These are phyloP conservation scores for Lasiodiplodia hormozganensis DNA, from an alignment of 2,329 filamentous ascomycete species.

Conservation along the genomic window DNA sequence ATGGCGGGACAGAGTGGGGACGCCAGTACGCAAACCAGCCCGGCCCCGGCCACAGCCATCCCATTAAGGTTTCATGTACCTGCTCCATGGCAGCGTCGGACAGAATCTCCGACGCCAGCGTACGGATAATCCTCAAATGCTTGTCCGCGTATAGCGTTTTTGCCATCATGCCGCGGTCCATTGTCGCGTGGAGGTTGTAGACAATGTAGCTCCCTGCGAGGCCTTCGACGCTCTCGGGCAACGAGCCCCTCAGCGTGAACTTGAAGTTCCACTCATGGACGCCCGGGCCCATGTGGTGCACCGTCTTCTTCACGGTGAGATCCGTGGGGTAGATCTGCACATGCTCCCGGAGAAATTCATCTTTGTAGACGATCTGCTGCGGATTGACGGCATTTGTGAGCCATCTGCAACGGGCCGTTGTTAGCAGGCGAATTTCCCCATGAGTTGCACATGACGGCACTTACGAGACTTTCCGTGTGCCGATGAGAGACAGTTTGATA, in stretches of 20 bases:
- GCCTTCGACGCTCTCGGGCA: constrained; percentile 89
- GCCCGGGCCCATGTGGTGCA: constrained; percentile 59
- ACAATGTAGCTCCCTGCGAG: constrained; percentile 84
- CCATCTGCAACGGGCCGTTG: constrained; percentile 38
- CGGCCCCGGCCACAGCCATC: neutral
- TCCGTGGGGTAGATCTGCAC: constrained; percentile 54
- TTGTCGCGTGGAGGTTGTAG: constrained; percentile 89
- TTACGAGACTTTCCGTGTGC: constrained; percentile 57
- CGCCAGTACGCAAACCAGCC: neutral
- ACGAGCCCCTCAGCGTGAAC: constrained; percentile 53
- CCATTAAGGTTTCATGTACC: constrained; percentile 32
- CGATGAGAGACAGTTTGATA: constrained; percentile 55
- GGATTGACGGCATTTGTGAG: constrained; percentile 47
- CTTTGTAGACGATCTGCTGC: constrained; percentile 55
- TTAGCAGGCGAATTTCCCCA: constrained; percentile 16
- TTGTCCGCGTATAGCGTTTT: constrained; percentile 86
- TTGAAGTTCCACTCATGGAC: constrained; percentile 59
- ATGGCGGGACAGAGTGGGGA: neutral
- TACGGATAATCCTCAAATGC: constrained; percentile 57
- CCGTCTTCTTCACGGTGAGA: constrained; percentile 42
- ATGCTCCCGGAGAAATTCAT: constrained; percentile 54
- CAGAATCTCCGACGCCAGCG: constrained; percentile 73
- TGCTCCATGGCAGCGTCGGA: constrained; percentile 54
- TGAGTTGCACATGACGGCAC: constrained; percentile 29
- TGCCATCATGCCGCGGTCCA: constrained; percentile 84